Evolutionary conservation across 163 green algal species (phyloP).

Genomic region (Scenedesmus sp.): DNA sequence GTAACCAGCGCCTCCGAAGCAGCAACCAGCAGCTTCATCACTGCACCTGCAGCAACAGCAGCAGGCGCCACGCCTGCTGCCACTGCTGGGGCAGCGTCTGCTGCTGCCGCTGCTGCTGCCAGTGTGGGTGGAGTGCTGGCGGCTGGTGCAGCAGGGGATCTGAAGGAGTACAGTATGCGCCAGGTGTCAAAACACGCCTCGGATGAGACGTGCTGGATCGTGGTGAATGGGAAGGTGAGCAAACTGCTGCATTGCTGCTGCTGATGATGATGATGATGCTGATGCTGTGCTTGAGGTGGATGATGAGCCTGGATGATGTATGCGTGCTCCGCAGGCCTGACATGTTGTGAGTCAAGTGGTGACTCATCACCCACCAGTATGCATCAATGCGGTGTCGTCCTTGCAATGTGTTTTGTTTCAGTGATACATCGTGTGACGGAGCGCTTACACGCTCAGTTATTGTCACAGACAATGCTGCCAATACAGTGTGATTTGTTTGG

Average conservation of each 20-base stretch:
- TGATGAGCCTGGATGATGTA: background rate
- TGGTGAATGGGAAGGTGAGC: constrained; percentile 62
- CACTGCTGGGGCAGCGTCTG: background rate
- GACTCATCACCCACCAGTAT: too few relatives aligned
- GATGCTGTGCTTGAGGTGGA: background rate
- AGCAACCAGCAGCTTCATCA: constrained; percentile 42
- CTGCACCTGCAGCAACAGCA: background rate
- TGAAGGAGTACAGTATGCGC: constrained; percentile 41
- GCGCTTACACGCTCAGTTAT: too few relatives aligned
- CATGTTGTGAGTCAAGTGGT: background rate
- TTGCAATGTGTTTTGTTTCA: too few relatives aligned
- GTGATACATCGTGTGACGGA: too few relatives aligned
- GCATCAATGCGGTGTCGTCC: too few relatives aligned
- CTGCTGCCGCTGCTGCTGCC: constrained; percentile 19
- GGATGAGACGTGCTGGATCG: constrained; percentile 75
- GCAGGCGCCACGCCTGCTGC: constrained; percentile 4
- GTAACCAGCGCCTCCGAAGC: background rate
- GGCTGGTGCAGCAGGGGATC: background rate
- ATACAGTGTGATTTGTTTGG: too few relatives aligned
- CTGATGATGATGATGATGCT: background rate
- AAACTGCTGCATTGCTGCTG: background rate
- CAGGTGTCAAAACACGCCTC: constrained; percentile 72
- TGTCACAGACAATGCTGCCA: too few relatives aligned
- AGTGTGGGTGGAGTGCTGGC: constrained; percentile 34
- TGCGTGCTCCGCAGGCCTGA: background rate